Base-by-base conservation (phyloP, 805 yeast genomes). In the Candida andamanensis region DNA sequence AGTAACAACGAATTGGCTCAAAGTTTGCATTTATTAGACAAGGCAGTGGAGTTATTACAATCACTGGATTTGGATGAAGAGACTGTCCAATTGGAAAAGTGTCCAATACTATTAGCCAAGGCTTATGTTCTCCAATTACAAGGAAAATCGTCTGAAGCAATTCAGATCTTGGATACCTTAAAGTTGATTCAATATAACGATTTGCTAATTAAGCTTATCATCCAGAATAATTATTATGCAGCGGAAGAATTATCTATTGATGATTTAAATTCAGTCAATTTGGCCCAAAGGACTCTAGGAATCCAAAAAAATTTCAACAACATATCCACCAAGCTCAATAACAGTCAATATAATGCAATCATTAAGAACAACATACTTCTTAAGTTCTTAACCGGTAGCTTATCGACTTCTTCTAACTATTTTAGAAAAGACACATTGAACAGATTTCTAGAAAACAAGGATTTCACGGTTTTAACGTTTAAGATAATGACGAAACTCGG, bases 91-190 rank as follows among this genome's bases (percentile, higher is more conserved):
- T 57, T 66, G 30, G 85, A 80, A 46, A 47, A 74, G n/a, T 63
- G 72, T 18, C 82, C 90, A 15, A 80, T 80, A 14, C 52, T 67
- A 36, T 51, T 78, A 26, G 81, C 82, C 41, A 71, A 70, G 18
- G 79, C 84, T 2, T 79, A 69, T 44, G 70, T 74, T 13, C 56
- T 72, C 32, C 68, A 65, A 29, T 20, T 42, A 5, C 38, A 41
- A 23, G 71, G 70, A 6, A 46, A 66, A 11, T 28, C 32, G 2
- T 56, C 46, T 1, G 56, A 59, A 13, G 57, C 78, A 2, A 29
- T 46, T 23, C 35, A 45, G 2, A 52, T 75, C 3, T 31, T 40
- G 16, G 45, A 59, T 3, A 41, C 49, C 2, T 40, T 67, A 8
- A 61, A 61, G 12, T 30, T 50, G 22, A 40, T 46, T 4, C 36